These are phyloP conservation scores for Solanum appendiculatum DNA, from an alignment of 257 asterid species.

Conservation along the genomic window DNA sequence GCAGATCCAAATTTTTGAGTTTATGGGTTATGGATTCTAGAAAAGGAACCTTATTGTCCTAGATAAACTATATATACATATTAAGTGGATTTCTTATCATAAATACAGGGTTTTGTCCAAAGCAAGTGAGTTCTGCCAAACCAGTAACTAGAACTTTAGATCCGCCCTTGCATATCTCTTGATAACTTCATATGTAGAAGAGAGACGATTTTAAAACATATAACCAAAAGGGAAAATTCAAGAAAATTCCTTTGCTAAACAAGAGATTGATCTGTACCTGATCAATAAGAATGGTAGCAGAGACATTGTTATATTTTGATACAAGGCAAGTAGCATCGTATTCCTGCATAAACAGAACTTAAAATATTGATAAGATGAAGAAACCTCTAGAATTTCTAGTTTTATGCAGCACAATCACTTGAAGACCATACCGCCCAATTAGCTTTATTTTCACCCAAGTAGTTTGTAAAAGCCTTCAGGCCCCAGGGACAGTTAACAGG, in stretches of 20 bases:
- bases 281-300: slow-evolving; percentile 86
- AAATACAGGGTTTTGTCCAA: not conserved
- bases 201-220: not conserved
- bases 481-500: slow-evolving; percentile 97
- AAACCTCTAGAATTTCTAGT: not conserved
- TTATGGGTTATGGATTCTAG: not conserved
- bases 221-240: not conserved
- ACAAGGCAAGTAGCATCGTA: slow-evolving; percentile 81
- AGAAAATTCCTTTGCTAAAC: not conserved
- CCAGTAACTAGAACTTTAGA: not conserved
- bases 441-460: slow-evolving; percentile 75
- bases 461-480: slow-evolving; percentile 85
- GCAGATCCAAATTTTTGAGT: not conserved
- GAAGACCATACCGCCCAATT: slow-evolving; percentile 79
- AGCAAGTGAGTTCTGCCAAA: not conserved
- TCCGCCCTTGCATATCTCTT: not conserved
- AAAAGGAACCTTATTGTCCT: not conserved
- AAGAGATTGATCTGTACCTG: slow-evolving; percentile 42
- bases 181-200: not conserved
- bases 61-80: not conserved
- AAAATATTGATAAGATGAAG: not conserved
- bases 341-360: slow-evolving; percentile 43
- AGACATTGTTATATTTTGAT: slow-evolving; percentile 44
- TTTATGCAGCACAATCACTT: not conserved
- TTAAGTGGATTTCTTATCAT: not conserved